phyloP scores from a whole-genome alignment of 306 rosid genomes.

The Dicorynia guianensis region DNA sequence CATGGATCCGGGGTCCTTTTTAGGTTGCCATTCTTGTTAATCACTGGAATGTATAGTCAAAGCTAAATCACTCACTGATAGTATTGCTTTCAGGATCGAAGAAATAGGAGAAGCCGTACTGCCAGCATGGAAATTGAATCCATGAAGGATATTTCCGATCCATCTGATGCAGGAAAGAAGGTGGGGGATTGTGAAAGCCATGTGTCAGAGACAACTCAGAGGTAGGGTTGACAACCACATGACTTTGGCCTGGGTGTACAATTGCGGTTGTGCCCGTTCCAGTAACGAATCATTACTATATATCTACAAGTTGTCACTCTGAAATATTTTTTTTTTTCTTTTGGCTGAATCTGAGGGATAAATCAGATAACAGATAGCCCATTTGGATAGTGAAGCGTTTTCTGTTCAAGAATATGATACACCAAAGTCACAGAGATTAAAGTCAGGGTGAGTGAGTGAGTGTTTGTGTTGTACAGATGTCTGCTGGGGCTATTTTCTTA shows the following conservation, averaged over 20 bases:
- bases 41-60: neutral
- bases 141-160: conserved; percentile 61
- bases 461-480: conserved; percentile 59
- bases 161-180: conserved; percentile 55
- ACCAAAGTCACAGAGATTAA: conserved; percentile 41
- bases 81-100: conserved; percentile 74
- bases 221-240: conserved; percentile 59
- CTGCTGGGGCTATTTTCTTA: conserved; percentile 36
- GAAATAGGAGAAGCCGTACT: conserved; percentile 76
- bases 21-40: conserved; percentile 15
- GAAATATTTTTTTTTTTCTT: neutral
- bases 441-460: conserved; percentile 28
- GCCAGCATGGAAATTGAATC: conserved; percentile 80
- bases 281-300: conserved; percentile 49
- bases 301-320: conserved; percentile 49
- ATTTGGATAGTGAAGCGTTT: conserved; percentile 43
- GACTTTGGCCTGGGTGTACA: conserved; percentile 37
- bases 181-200: conserved; percentile 50
- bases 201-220: conserved; percentile 52
- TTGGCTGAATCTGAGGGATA: conserved; percentile 45
- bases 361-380: conserved; percentile 50
- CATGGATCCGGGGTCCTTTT: neutral
- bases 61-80: conserved; percentile 25
- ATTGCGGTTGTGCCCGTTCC: conserved; percentile 40
- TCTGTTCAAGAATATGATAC: conserved; percentile 48